These are phyloP conservation scores for Ogataea allantospora DNA, from an alignment of 805 yeast species.

Conservation along the genomic window DNA sequence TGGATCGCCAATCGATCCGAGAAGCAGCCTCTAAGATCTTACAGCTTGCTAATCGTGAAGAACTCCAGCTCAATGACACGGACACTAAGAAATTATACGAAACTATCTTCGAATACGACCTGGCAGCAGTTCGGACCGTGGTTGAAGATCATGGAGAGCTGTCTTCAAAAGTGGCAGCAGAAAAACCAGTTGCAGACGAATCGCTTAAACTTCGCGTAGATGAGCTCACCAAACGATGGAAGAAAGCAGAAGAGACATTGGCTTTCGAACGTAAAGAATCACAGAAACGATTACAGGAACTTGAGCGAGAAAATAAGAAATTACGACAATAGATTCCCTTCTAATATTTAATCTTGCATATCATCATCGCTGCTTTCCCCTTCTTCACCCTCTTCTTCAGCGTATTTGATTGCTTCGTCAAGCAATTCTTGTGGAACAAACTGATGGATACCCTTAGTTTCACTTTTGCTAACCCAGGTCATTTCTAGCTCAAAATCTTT, in stretches of 20 bases:
- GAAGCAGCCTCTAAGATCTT: constrained; percentile 56
- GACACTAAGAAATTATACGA: constrained; percentile 37
- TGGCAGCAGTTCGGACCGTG: constrained; percentile 58
- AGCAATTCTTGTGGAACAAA: constrained; percentile 76
- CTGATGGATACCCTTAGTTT: constrained; percentile 78
- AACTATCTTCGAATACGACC: constrained; percentile 43
- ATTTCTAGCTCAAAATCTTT: constrained; percentile 95
- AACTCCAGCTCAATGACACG: constrained; percentile 21
- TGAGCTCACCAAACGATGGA: constrained; percentile 64
- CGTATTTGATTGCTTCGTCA: constrained; percentile 79
- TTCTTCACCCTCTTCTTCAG: constrained; percentile 76
- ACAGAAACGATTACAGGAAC: constrained; percentile 45
- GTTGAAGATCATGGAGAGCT: constrained; percentile 51
- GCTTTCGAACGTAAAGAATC: constrained; percentile 60
- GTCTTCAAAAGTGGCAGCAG: constrained; percentile 8
- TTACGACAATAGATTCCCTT: constrained; percentile 8
- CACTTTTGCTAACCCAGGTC: constrained; percentile 78
- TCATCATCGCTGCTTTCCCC: constrained; percentile 39
- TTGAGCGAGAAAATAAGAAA: constrained; percentile 52
- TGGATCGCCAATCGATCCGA: constrained; percentile 57
- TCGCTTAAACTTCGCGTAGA: constrained; percentile 48
- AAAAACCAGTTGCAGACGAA: constrained; percentile 3
- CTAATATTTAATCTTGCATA: constrained; percentile 32
- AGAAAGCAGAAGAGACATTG: constrained; percentile 68
- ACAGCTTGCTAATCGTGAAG: constrained; percentile 35